Percentiles rank a stretch among this genome's conserved stretches.
phyloP scores from a whole-genome alignment of 1,284 basidiomycete genomes.

The Salmacisia buchloeana region DNA sequence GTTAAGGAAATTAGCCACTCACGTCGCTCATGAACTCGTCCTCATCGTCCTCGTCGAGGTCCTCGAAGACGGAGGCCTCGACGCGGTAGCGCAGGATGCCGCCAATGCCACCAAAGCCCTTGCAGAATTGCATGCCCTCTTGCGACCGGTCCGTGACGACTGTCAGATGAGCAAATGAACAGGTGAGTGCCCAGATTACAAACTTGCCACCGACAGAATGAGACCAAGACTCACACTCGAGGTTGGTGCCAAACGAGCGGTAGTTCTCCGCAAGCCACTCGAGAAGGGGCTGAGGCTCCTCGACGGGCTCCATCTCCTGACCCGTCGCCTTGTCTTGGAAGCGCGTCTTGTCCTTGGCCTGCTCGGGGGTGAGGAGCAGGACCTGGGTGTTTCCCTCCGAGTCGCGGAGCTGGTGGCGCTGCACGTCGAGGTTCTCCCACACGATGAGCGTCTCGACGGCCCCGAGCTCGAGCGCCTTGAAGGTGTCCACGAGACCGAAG shows the following conservation, averaged over 20 bases:
- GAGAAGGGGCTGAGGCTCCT: slow-evolving; percentile 44
- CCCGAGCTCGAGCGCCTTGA: slow-evolving; percentile 93
- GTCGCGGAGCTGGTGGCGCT: slow-evolving; percentile 42
- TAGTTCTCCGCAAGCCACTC: slow-evolving; percentile 99
- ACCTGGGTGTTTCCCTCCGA: slow-evolving; percentile 36
- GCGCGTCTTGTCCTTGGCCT: slow-evolving; percentile 69
- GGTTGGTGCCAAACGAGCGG: slow-evolving; percentile 89
- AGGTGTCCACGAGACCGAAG: slow-evolving; percentile 94
- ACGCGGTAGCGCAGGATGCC: slow-evolving; percentile 67
- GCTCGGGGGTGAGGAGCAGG: slow-evolving; percentile 45
- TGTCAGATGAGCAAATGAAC: not conserved
- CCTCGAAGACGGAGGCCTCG: slow-evolving; percentile 31
- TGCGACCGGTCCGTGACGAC: slow-evolving; percentile 61
- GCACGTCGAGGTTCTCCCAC: slow-evolving; percentile 71
- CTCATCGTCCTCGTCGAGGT: slow-evolving; percentile 45
- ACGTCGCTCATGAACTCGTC: slow-evolving; percentile 48
- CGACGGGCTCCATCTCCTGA: slow-evolving; percentile 81
- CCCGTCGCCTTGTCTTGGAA: slow-evolving; percentile 93
- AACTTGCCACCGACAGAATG: not conserved
- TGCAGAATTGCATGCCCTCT: slow-evolving; percentile 96
- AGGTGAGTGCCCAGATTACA: not conserved
- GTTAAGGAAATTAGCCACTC: not conserved
- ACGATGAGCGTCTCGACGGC: slow-evolving; percentile 96
- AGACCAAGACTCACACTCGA: slow-evolving; percentile 59
- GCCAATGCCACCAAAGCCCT: slow-evolving; percentile 96